Evolutionary conservation across 192 early-diverging fungal genomes (phyloP).

Genomic region (Cetraspora pellucida): DNA sequence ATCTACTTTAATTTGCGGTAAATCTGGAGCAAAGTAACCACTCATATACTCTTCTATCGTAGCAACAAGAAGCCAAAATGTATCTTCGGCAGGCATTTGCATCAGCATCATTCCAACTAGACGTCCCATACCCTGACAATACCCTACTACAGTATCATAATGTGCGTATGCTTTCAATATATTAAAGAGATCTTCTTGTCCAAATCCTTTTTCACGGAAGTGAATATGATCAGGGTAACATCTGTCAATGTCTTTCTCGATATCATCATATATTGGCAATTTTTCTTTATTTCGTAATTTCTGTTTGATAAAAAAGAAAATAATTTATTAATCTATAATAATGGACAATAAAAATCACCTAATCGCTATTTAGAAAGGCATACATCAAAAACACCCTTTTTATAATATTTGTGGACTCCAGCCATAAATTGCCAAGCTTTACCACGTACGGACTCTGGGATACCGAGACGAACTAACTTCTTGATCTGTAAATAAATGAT

Average conservation of each 20-base stretch:
- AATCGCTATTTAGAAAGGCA: neutral
- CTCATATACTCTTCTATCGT: conserved; percentile 74
- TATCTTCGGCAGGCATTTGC: conserved; percentile 80
- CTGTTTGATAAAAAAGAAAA: neutral
- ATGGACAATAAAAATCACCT: no score
- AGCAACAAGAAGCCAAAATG: conserved; percentile 86
- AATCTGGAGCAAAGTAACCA: conserved; percentile 75
- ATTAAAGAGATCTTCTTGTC: conserved; percentile 77
- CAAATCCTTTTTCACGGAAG: conserved; percentile 71
- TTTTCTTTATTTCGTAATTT: conserved; percentile 41
- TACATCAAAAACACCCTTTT: conserved; percentile 54
- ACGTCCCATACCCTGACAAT: conserved; percentile 97
- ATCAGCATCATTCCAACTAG: conserved; percentile 91
- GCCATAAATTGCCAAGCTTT: conserved; percentile 72
- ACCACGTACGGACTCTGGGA: conserved; percentile 71
- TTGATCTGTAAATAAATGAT: conserved; percentile 59
- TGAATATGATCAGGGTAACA: conserved; percentile 89
- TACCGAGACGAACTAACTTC: conserved; percentile 66
- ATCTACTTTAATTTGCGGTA: conserved; percentile 79
- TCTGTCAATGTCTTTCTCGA: conserved; percentile 84
- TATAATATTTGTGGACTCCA: conserved; percentile 51
- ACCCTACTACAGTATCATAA: conserved; percentile 83
- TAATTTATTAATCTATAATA: no score
- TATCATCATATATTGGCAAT: conserved; percentile 80
- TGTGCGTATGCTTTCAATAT: conserved; percentile 86